A percentile compares a stretch with the other conserved stretches of the same genome.
These are phyloP conservation scores for Metarhizium robertsii DNA, from an alignment of 2,329 filamentous ascomycete species.

Conservation along the genomic window DNA sequence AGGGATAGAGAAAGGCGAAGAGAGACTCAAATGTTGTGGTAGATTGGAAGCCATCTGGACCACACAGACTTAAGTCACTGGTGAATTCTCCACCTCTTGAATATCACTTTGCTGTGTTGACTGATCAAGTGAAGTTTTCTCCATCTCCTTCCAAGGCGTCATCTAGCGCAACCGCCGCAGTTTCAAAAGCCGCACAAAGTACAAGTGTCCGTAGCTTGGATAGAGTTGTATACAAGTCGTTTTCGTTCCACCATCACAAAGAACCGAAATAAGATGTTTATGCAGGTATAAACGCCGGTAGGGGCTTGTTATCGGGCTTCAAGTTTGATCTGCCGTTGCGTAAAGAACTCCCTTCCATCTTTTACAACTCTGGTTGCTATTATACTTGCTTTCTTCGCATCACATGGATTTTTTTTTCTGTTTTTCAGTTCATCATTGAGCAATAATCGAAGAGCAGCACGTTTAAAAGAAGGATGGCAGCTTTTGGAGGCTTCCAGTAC, in stretches of 20 bases:
- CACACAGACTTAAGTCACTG: no score
- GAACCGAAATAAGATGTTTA: no score
- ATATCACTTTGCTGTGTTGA: no score
- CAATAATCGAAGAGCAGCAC: background rate
- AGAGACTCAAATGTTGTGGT: background rate
- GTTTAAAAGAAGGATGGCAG: no score
- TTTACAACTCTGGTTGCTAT: background rate
- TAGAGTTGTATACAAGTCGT: no score
- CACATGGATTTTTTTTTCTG: background rate
- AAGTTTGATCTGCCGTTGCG: background rate
- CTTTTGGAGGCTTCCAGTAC: background rate
- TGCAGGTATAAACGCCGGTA: background rate
- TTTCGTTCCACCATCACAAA: no score
- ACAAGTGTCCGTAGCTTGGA: no score
- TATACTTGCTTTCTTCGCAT: background rate
- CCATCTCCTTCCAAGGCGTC: no score
- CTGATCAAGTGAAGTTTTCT: background rate
- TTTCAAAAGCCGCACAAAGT: no score
- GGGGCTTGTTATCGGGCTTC: accelerated
- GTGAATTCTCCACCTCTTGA: no score
- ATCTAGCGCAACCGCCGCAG: no score
- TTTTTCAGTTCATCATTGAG: background rate
- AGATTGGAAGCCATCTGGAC: background rate
- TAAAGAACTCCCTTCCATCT: background rate
- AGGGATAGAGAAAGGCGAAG: background rate